Base-by-base conservation (phyloP, 106 monocot genomes). In the Ottelia alismoides region DNA sequence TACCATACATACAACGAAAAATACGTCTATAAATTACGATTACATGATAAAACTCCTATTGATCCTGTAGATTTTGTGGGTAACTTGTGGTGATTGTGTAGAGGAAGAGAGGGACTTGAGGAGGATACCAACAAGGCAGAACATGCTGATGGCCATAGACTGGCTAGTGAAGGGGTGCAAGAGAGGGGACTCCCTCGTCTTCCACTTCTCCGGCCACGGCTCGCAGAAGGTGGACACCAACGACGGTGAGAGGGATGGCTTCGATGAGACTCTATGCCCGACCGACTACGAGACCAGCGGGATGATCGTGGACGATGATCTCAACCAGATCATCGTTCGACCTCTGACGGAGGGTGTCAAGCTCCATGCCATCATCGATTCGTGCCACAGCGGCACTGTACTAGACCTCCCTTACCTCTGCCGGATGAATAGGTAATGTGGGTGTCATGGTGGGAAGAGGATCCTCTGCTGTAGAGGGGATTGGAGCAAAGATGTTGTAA, bases 201-300 rank as follows among this genome's bases (percentile, higher is more conserved):
- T 92, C 74, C 86, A 92, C 63, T 92, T 77, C 86, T 92, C 92
- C 12, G 86, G 92, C 20, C 92, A 92, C 53, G 92, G 82, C 3
- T 65, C 71, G 10, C 92, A 87, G 74, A 64, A 69, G 62, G 56
- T 64, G 22, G 79, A 78, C 53, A 25, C 19, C 7, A 54, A 43
- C 20, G 63, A 52, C 30, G 82, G 87, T 7, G 92, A 92, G 66
- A 12, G 30, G 17, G 92, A 92, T 49, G 92, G 92, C 45, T 74
- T 60, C 45, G 79, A 86, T 30, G 86, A 92, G 77, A 79, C 86
- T 11, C 76, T 92, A 24, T 86, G 92, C 67, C 92, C 92, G 0
- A 48, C 79, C 5, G 92, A 92, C 63, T 86, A 86, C 61, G 86
- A 92, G 63, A 22, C 27, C 27, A 69, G 59, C 2, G 92, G 86